Conservation (phyloP, 768 basidiomycete genomes). For the Suillus plorans region DNA sequence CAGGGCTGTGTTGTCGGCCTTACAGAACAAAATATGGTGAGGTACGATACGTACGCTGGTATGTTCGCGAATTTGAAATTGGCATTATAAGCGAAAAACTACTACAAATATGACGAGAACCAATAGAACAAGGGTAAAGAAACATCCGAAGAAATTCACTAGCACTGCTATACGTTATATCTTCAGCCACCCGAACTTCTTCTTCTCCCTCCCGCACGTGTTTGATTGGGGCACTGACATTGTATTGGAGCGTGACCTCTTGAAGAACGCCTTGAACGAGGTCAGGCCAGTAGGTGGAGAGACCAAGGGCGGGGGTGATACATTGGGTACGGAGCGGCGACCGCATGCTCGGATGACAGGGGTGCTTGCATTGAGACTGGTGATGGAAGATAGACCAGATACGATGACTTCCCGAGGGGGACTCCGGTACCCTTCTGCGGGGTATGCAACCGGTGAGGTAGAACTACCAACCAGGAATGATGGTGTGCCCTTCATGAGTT, state of each 20-base stretch:
- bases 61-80: constrained; percentile 3
- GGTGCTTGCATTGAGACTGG: constrained; percentile 10
- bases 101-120: neutral
- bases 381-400: neutral
- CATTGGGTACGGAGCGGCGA: constrained; percentile 21
- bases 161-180: constrained; percentile 14
- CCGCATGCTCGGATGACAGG: constrained; percentile 11
- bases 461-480: constrained; percentile 33
- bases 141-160: neutral
- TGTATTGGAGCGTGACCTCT: constrained; percentile 28
- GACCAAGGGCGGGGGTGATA: constrained; percentile 11
- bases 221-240: constrained; percentile 12
- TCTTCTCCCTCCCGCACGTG: constrained; percentile 26
- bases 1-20: neutral
- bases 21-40: neutral
- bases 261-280: constrained; percentile 27
- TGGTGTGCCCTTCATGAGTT: constrained; percentile 20
- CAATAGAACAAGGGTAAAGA: neutral
- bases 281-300: constrained; percentile 18
- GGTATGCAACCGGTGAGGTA: constrained; percentile 29
- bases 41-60: neutral
- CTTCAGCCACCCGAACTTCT: constrained; percentile 30
- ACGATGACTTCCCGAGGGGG: constrained; percentile 15
- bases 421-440: constrained; percentile 30
- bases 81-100: neutral